Evolutionary conservation across 768 basidiomycete species (phyloP).

Genomic region (Porpolomopsis calyptriformis): DNA sequence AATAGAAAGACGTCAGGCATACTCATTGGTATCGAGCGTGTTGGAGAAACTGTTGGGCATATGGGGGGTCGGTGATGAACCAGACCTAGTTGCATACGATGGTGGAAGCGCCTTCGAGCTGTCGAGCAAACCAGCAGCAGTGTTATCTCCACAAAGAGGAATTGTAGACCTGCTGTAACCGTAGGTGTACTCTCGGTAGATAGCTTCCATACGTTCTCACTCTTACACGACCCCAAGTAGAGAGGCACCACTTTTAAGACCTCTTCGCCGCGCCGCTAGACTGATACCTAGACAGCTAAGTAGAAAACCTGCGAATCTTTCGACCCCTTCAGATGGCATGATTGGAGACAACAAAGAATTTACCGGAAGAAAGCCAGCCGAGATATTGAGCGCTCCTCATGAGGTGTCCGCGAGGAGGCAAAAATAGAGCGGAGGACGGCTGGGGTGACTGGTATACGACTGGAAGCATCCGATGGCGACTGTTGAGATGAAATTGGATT

Average conservation of each 20-base stretch:
- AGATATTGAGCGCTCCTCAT: slow-evolving; percentile 77
- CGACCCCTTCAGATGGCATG: slow-evolving; percentile 1
- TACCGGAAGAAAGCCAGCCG: slow-evolving; percentile 82
- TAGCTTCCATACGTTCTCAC: slow-evolving; percentile 5
- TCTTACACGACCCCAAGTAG: slow-evolving; percentile 53
- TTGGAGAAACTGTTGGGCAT: slow-evolving; percentile 27
- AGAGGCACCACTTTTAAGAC: slow-evolving; percentile 54
- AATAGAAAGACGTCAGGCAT: slow-evolving; percentile 30
- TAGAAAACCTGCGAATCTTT: slow-evolving; percentile 72
- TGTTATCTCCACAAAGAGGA: slow-evolving; percentile 42
- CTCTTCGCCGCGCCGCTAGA: slow-evolving; percentile 58
- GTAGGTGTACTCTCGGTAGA: slow-evolving; percentile 22
- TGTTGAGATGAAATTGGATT: slow-evolving; percentile 20
- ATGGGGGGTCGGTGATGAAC: slow-evolving; percentile 22
- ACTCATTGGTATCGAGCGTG: slow-evolving; percentile 35
- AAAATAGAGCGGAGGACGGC: slow-evolving; percentile 77
- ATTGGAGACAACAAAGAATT: slow-evolving; percentile 4
- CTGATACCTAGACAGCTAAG: slow-evolving; percentile 76
- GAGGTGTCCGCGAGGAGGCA: slow-evolving; percentile 69
- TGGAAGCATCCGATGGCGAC: slow-evolving; percentile 36
- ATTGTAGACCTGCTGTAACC: slow-evolving; percentile 32
- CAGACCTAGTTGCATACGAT: slow-evolving; percentile 51
- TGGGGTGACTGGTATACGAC: slow-evolving; percentile 74
- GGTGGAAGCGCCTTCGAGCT: slow-evolving; percentile 50
- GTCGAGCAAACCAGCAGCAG: slow-evolving; percentile 43